A percentile compares a stretch with the other conserved stretches of the same genome.
Conservation (phyloP, 495 filamentous ascomycete species). For the Podospora pseudopauciseta region DNA sequence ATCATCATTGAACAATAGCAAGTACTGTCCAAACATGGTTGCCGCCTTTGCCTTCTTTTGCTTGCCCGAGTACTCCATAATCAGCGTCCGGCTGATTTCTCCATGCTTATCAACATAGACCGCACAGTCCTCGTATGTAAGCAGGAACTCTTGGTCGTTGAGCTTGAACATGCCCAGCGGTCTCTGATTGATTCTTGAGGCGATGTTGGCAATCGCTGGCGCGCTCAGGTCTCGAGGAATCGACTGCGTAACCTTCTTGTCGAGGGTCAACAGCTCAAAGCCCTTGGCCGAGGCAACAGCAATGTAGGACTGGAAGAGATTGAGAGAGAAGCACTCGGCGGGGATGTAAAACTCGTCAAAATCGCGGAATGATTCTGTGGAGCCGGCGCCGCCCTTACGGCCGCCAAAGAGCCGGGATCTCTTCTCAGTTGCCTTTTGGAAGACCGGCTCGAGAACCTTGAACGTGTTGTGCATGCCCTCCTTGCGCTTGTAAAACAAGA, state of each 20-base stretch:
- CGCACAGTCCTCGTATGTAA: slow-evolving; percentile 91
- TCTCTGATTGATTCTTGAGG: slow-evolving; percentile 72
- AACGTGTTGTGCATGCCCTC: slow-evolving; percentile 89
- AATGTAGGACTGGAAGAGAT: slow-evolving; percentile 90
- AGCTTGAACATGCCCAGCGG: slow-evolving; percentile 96
- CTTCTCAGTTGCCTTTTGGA: slow-evolving; percentile 79
- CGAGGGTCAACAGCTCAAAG: slow-evolving; percentile 93
- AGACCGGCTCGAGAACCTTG: slow-evolving; percentile 93
- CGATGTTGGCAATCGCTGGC: slow-evolving; percentile 74
- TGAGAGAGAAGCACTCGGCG: slow-evolving; percentile 90
- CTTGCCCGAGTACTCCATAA: slow-evolving; percentile 96
- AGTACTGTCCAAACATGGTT: slow-evolving; percentile 77
- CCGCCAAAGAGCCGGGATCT: slow-evolving; percentile 65
- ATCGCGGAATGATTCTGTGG: slow-evolving; percentile 94
- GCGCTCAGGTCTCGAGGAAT: slow-evolving; percentile 75
- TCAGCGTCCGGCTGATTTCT: slow-evolving; percentile 83
- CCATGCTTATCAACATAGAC: slow-evolving; percentile 98
- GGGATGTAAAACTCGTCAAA: slow-evolving; percentile 99
- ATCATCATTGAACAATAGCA: slow-evolving; percentile 78
- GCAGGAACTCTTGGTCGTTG: slow-evolving; percentile 85
- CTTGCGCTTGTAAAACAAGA: slow-evolving; percentile 95
- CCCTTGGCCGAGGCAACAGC: slow-evolving; percentile 86
- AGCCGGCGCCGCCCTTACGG: slow-evolving; percentile 51
- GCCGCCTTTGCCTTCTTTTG: slow-evolving; percentile 68
- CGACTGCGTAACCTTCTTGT: slow-evolving; percentile 89